Conservation (phyloP, 192 early-diverging fungal genomes). For the Linnemannia schmuckeri region DNA sequence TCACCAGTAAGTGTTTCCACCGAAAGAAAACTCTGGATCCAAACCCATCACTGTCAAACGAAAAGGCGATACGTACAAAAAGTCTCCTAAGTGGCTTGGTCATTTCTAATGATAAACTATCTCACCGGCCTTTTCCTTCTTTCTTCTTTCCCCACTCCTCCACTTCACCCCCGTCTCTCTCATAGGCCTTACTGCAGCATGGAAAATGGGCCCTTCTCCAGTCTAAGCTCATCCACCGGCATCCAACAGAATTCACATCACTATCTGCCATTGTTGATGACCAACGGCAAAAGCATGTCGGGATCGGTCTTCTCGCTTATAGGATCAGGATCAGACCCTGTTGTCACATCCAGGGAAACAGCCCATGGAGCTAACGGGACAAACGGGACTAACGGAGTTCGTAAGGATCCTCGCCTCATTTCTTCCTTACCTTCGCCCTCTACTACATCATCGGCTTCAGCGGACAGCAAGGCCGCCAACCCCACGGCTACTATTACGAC, state of each 20-base stretch:
- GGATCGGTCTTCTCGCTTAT: slow-evolving; percentile 32
- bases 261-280: slow-evolving; percentile 46
- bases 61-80: neutral
- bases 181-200: slow-evolving; percentile 29
- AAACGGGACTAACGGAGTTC: neutral
- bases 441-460: neutral
- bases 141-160: neutral
- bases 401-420: neutral
- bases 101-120: neutral
- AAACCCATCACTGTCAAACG: neutral
- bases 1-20: neutral
- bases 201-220: slow-evolving; percentile 48
- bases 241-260: slow-evolving; percentile 43
- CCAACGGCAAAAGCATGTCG: slow-evolving; percentile 37
- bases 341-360: neutral
- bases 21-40: neutral
- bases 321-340: slow-evolving; percentile 26
- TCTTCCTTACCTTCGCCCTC: neutral
- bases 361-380: neutral
- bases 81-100: neutral
- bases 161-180: neutral
- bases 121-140: neutral
- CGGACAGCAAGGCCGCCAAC: neutral
- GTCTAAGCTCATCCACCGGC: slow-evolving; percentile 27
- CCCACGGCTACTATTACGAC: neutral